Conservation (phyloP, 2,329 filamentous ascomycete genomes). For the Didymella sp. region DNA sequence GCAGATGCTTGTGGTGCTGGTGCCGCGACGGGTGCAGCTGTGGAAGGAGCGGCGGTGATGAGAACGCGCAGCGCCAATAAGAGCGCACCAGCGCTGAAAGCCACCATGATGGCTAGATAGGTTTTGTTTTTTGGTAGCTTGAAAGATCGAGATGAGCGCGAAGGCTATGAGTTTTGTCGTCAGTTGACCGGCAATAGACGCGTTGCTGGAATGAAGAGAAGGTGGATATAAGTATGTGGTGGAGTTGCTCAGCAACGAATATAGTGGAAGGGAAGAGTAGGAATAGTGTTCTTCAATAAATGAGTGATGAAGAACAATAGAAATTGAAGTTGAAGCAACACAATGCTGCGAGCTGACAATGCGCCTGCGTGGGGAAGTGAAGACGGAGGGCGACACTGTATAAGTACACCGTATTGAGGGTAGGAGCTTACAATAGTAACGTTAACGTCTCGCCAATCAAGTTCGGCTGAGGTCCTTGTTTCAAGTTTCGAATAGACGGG, state of each 20-base stretch:
- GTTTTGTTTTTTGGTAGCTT: constrained; percentile 25
- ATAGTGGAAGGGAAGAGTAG: constrained; percentile 23
- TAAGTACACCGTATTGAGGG: constrained; percentile 37
- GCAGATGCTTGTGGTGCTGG: constrained; percentile 26
- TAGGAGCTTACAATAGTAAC: constrained; percentile 41
- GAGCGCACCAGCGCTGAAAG: constrained; percentile 47
- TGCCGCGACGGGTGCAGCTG: constrained; percentile 37
- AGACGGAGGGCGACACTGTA: constrained; percentile 35
- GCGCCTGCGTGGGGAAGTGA: constrained; percentile 43
- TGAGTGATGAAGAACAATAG: constrained; percentile 45
- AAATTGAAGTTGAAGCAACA: constrained; percentile 37
- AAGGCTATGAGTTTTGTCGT: constrained; percentile 34
- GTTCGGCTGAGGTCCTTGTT: constrained; percentile 44
- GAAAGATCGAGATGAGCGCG: constrained; percentile 26
- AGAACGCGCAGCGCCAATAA: constrained; percentile 49
- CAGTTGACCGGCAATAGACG: constrained; percentile 42
- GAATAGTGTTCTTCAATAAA: constrained; percentile 31
- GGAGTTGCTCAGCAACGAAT: constrained; percentile 33
- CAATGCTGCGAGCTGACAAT: constrained; percentile 36
- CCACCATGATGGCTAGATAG: constrained; percentile 47
- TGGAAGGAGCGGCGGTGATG: constrained; percentile 39
- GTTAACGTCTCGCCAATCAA: constrained; percentile 36
- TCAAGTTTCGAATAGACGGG: constrained; percentile 43
- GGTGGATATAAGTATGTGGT: constrained; percentile 14
- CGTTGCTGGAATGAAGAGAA: constrained; percentile 21